Conservation (phyloP, 2,329 filamentous ascomycete genomes). For the Talaromyces pinophilus region DNA sequence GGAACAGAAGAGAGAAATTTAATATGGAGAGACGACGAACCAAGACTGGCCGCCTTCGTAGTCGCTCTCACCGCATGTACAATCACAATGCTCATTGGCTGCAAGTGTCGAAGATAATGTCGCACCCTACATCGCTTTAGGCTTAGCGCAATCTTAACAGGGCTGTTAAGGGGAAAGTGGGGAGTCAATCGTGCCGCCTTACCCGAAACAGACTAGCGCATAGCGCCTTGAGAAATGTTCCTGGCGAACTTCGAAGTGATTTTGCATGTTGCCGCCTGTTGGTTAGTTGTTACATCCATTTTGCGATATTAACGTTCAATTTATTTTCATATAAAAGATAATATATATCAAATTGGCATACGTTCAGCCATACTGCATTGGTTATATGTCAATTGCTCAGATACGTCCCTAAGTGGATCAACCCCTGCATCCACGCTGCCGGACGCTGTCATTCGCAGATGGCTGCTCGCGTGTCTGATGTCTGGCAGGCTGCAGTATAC, state of each 20-base stretch:
- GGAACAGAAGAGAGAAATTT: background rate
- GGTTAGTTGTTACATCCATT: background rate
- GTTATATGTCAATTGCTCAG: background rate
- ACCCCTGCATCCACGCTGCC: constrained; percentile 16
- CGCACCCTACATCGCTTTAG: background rate
- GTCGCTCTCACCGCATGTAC: background rate
- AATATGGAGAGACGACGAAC: background rate
- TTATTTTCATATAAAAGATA: background rate
- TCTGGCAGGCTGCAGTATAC: background rate
- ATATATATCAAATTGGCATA: background rate
- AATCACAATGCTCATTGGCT: background rate
- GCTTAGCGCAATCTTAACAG: constrained; percentile 5
- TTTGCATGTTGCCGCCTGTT: background rate
- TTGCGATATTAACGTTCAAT: background rate
- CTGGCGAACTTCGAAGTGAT: background rate
- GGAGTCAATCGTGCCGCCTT: background rate
- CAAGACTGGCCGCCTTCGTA: background rate
- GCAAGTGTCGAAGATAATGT: background rate
- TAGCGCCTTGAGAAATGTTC: background rate
- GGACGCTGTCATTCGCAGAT: constrained; percentile 8
- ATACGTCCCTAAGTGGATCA: background rate
- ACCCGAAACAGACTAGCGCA: background rate
- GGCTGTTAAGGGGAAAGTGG: background rate
- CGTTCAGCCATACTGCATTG: background rate
- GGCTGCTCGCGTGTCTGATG: constrained; percentile 11